Conservation (phyloP, 148 eudicot genomes). For the Pharnaceum exiguum region DNA sequence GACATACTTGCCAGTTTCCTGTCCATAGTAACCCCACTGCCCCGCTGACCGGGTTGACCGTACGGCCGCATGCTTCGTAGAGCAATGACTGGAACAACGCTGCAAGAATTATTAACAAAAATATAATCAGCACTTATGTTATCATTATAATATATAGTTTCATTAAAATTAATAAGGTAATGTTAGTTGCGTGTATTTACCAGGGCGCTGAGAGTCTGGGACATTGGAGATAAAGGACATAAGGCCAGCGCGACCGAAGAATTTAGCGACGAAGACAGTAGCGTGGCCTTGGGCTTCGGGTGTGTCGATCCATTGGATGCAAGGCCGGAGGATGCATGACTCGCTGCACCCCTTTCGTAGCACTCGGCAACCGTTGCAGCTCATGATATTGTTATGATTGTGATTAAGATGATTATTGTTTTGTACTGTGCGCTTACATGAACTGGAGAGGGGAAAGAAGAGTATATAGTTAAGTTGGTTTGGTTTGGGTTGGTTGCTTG, state of each 20-base stretch:
- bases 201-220: slow-evolving; percentile 50
- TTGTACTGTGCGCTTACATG: neutral
- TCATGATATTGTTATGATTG: slow-evolving; percentile 39
- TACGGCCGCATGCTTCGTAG: slow-evolving; percentile 74
- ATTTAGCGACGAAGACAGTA: slow-evolving; percentile 71
- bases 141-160: too few species aligned
- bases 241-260: slow-evolving; percentile 75
- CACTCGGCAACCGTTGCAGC: slow-evolving; percentile 74
- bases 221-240: slow-evolving; percentile 72
- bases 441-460: neutral
- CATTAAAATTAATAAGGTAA: neutral
- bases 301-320: slow-evolving; percentile 49
- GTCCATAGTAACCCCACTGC: slow-evolving; percentile 64
- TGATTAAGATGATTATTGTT: too few species aligned
- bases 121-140: neutral
- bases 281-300: slow-evolving; percentile 71
- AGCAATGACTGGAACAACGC: slow-evolving; percentile 70
- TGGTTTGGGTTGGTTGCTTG: too few species aligned
- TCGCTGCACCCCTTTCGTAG: slow-evolving; percentile 79
- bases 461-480: too few species aligned
- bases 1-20: slow-evolving; percentile 80
- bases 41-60: slow-evolving; percentile 77
- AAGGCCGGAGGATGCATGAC: slow-evolving; percentile 45
- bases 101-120: slow-evolving; percentile 16
- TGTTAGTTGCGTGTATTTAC: slow-evolving; percentile 15